These are phyloP conservation scores for Ceratocystis lukuohia DNA, from an alignment of 2,329 filamentous ascomycete genomes.

Conservation along the genomic window DNA sequence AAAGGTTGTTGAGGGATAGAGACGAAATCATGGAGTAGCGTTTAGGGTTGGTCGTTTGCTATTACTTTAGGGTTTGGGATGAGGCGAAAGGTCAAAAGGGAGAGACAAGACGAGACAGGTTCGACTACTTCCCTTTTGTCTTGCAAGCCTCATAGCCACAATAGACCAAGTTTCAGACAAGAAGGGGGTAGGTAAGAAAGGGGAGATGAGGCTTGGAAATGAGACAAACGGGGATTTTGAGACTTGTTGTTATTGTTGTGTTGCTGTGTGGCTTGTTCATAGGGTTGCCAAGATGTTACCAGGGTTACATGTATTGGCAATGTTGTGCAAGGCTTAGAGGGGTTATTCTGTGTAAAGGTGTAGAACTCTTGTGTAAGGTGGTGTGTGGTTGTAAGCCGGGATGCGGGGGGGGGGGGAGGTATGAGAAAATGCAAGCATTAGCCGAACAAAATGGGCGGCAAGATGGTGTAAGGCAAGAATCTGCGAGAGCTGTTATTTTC, in stretches of 20 bases:
- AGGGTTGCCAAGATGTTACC: neutral
- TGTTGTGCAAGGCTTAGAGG: neutral
- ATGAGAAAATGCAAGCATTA: neutral
- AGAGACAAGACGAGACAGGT: too few species aligned
- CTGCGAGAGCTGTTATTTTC: neutral
- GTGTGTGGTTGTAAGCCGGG: neutral
- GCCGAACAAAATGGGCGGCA: neutral
- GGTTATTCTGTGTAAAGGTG: too few species aligned
- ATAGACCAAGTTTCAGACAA: neutral
- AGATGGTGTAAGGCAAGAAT: neutral
- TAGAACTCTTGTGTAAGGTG: too few species aligned
- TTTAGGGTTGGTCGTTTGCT: too few species aligned
- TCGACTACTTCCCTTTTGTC: too few species aligned
- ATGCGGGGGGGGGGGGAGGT: neutral
- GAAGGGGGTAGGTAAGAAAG: neutral
- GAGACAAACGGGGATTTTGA: neutral
- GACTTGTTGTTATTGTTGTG: too few species aligned
- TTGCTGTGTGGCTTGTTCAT: neutral
- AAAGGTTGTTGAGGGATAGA: neutral
- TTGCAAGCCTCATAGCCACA: neutral
- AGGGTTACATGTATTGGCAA: neutral
- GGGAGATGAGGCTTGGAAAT: neutral
- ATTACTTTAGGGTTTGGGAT: too few species aligned
- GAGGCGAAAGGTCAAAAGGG: too few species aligned
- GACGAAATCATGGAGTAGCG: neutral